phyloP scores from a whole-genome alignment of 306 rosid genomes.

The Acacia crassicarpa region DNA sequence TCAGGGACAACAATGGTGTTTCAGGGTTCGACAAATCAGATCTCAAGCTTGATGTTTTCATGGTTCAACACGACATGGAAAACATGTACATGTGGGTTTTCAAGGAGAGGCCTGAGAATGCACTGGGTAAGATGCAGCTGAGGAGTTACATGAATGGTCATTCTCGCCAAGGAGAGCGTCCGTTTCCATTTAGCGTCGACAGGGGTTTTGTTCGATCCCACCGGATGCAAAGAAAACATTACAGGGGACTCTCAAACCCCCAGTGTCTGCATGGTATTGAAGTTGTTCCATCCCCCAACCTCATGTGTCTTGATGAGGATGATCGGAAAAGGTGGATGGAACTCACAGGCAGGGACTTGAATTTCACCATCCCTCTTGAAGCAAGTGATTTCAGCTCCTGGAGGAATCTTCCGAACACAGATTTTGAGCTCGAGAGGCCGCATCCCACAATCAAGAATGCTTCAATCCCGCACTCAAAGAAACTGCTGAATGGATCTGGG shows the following conservation, averaged over 20 bases:
- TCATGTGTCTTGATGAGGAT: slow-evolving; percentile 47
- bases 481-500: slow-evolving; percentile 43
- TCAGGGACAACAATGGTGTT: slow-evolving; percentile 41
- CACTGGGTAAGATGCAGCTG: slow-evolving; percentile 56
- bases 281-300: slow-evolving; percentile 45
- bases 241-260: slow-evolving; percentile 54
- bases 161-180: slow-evolving; percentile 60
- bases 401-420: slow-evolving; percentile 45
- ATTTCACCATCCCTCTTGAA: slow-evolving; percentile 38
- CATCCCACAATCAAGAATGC: slow-evolving; percentile 34
- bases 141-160: slow-evolving; percentile 58
- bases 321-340: slow-evolving; percentile 51
- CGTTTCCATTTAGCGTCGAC: slow-evolving; percentile 51
- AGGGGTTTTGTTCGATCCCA: slow-evolving; percentile 55
- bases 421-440: slow-evolving; percentile 45
- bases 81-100: slow-evolving; percentile 62
- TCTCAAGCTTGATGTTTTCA: slow-evolving; percentile 47
- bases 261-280: slow-evolving; percentile 55
- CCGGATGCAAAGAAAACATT: slow-evolving; percentile 57
- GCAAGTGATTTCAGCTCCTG: slow-evolving; percentile 53
- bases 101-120: slow-evolving; percentile 57
- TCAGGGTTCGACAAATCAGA: slow-evolving; percentile 48
- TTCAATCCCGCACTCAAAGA: slow-evolving; percentile 32
- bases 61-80: slow-evolving; percentile 58
- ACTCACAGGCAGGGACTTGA: slow-evolving; percentile 51